Base-by-base conservation (phyloP, 2,329 filamentous ascomycete species). In the Fusarium sp. region DNA sequence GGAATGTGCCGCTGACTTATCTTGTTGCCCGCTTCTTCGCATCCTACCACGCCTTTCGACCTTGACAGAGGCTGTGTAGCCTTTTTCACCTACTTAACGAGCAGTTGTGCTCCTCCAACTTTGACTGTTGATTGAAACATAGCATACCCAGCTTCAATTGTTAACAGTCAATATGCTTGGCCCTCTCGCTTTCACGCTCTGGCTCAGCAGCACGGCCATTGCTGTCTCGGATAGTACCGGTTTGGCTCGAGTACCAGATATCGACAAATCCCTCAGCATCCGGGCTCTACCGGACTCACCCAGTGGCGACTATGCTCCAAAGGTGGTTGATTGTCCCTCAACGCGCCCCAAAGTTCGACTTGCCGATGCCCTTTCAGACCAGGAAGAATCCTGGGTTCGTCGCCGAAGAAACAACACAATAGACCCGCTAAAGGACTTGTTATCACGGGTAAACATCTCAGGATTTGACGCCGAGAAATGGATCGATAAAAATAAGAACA, bases 311-410 rank as follows among this genome's bases (percentile, higher is more conserved):
- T 98, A 98, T 79, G 87, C 89, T 2, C 94, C 94, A 0, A 81
- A 85, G 27, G 77, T 81, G 4, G 90, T 92, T 32, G 79, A 86
- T 67, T 97, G 94, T 75, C 94, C 94, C 6, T 81, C 84, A 6
- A 83, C 83, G 16, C 85, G 88, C 44, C 94, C 94, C 1, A 85
- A 83, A 3, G 87, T 97, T 57, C 90, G 94, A 67, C 92, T 91
- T 32, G 79, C 80, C 20, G 63, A 70, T 42, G 37, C 16, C n/a
- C 80, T 97, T 3, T 95, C 93, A 3, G 74, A 83, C 18, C 83
- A 91, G 54, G 95, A 98, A 81, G 85, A 84, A 32, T 81, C 86
- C 76, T 98, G 94, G 94, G 84, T 97, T 14, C 77, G 88, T 52
- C 84, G 84, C 60, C 88, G 95, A 61, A 88, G 94, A 67, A 88